Evolutionary conservation across 2,329 filamentous ascomycete species (phyloP).

Genomic region (Pseudogymnoascus sp.): DNA sequence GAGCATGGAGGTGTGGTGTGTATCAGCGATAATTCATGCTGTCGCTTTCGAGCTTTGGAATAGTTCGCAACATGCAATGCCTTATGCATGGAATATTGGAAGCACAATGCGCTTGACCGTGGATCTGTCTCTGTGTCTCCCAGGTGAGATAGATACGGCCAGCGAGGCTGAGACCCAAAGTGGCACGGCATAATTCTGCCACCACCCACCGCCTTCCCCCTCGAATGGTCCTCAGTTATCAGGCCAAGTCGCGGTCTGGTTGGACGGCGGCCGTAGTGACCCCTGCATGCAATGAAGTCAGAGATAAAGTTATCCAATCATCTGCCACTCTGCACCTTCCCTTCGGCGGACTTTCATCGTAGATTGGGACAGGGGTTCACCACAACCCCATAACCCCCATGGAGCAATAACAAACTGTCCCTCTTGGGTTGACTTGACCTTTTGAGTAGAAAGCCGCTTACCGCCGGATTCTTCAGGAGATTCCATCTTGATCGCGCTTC

Average conservation of each 20-base stretch:
- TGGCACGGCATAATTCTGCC: neutral
- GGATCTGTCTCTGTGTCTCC: neutral
- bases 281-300: neutral
- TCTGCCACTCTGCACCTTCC: neutral
- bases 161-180: neutral
- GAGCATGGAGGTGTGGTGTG: slow-evolving; percentile 19
- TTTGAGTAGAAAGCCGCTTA: neutral
- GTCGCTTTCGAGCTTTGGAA: neutral
- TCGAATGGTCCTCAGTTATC: neutral
- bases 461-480: neutral
- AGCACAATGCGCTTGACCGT: neutral
- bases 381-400: neutral
- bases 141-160: neutral
- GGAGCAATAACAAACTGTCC: slow-evolving; percentile 3
- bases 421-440: neutral
- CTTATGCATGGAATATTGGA: neutral
- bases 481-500: neutral
- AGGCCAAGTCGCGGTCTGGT: neutral
- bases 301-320: neutral
- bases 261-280: neutral
- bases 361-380: neutral
- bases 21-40: slow-evolving; percentile 7
- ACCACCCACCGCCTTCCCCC: neutral
- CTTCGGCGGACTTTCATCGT: neutral
- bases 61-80: neutral